A percentile compares a stretch with the other conserved stretches of the same genome.
Evolutionary conservation across 805 yeast genomes (phyloP).

Genomic region (Saccharomyces kudriavzevii): DNA sequence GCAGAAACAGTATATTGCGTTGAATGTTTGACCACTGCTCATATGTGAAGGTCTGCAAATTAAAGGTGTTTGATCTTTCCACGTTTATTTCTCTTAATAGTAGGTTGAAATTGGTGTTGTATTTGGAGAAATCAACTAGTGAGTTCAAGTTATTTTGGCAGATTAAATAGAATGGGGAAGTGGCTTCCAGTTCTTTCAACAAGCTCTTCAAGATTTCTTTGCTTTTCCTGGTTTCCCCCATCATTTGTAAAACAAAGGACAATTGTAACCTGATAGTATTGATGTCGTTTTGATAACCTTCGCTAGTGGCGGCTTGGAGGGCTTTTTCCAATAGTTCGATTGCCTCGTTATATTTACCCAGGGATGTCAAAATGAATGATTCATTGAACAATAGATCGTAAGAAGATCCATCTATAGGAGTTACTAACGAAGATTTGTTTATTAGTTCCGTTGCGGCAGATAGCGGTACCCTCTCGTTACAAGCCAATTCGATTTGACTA

Average conservation of each 20-base stretch:
- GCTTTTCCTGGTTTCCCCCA: conserved; percentile 33
- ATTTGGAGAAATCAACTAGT: conserved; percentile 25
- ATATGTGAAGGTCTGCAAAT: conserved; percentile 16
- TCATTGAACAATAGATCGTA: conserved; percentile 63
- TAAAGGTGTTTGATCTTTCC: conserved; percentile 16
- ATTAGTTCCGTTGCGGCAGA: conserved; percentile 35
- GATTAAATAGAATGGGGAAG: conserved; percentile 25
- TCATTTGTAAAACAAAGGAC: conserved; percentile 45
- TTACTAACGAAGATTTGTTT: conserved; percentile 3
- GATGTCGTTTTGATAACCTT: conserved; percentile 40
- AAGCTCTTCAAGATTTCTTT: conserved; percentile 30
- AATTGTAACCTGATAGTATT: conserved; percentile 54
- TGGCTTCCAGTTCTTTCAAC: conserved; percentile 19
- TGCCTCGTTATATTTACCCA: conserved; percentile 35
- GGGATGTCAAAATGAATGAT: conserved; percentile 45
- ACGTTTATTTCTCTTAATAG: conserved; percentile 30
- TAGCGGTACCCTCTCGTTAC: conserved; percentile 62
- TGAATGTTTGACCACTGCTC: conserved; percentile 22
- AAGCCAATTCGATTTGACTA: conserved; percentile 46
- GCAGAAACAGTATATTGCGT: conserved; percentile 18
- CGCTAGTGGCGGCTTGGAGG: conserved; percentile 33
- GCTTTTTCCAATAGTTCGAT: conserved; percentile 41
- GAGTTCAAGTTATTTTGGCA: conserved; percentile 29
- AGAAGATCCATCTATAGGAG: conserved; percentile 27
- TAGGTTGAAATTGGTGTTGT: conserved; percentile 24